Evolutionary conservation across 345 rosid genomes (phyloP), one percentile per base, ranked within the genome.

Genomic region (Lumnitzera littorea): DNA sequence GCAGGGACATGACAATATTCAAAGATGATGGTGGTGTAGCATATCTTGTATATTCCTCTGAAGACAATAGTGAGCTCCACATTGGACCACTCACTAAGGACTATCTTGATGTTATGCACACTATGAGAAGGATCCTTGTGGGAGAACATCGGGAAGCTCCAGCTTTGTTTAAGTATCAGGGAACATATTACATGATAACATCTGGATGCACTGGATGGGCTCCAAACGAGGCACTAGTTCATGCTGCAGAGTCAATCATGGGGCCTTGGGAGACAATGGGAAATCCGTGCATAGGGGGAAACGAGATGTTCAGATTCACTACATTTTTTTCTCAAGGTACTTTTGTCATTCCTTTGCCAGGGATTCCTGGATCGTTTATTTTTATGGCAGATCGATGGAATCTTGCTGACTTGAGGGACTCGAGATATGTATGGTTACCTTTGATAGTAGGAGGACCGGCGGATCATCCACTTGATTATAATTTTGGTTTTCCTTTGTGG

Each of bases 381-480:
- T 94, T 94, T 71, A 84, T 90, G 91, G 96, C 96, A 3, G 99
- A 94, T 72, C 78, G 99, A 57, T 94, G 97, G 97, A 94, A 94
- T 67, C 97, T 87, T 0, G 91, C 87, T 15, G 90, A 90, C 57
- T 65, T 94, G 71, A 75, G 88, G 82, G 91, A 94, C 62, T 90
- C 99, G 0, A 80, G 96, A 73, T 88, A 90, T 10, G 71, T 94
- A 17, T 94, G 99, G 96, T 70, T 90, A 61, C 96, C 96, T 12
- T 61, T 94, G 71, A 77, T 87, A 56, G 86, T 90, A 15, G 85
- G 91, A 0, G 96, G 95, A 46, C 81, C 83, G 0, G 95, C 90
- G 11, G 97, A 94, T 71, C 81, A 71, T 68, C 91, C 96, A 7
- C 76, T 92, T 1, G 89, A 89, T 16, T 81, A 64, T 62, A 76